These are phyloP conservation scores for Geosmithia putterillii DNA, from an alignment of 2,329 filamentous ascomycete genomes.

Conservation along the genomic window DNA sequence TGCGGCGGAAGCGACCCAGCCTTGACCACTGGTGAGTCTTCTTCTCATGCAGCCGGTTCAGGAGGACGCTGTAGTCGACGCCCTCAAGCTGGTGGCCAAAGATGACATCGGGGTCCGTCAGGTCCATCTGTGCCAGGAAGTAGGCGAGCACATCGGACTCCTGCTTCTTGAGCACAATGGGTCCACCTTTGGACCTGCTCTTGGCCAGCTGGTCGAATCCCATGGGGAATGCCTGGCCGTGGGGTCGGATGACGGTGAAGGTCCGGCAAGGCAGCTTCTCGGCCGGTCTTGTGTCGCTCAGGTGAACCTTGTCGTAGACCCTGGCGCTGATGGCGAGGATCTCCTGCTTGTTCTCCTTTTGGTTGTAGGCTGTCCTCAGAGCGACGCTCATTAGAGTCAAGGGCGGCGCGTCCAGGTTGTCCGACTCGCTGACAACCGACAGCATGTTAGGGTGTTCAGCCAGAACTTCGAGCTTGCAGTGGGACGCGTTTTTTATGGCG, in stretches of 20 bases:
- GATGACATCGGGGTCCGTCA: constrained; percentile 84
- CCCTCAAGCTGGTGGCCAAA: constrained; percentile 95
- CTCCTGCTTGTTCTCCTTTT: constrained; percentile 91
- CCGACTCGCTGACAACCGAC: constrained; percentile 59
- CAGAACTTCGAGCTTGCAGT: constrained; percentile 89
- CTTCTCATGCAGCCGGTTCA: constrained; percentile 77
- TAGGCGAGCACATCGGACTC: constrained; percentile 78
- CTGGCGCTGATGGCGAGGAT: constrained; percentile 84
- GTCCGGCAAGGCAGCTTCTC: constrained; percentile 82
- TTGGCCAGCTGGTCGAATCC: constrained; percentile 73
- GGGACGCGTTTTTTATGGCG: constrained; percentile 80
- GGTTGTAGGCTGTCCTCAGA: constrained; percentile 77
- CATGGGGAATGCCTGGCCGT: constrained; percentile 62
- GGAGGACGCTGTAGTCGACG: constrained; percentile 83
- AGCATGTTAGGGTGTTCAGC: constrained; percentile 70
- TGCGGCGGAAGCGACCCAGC: constrained; percentile 73
- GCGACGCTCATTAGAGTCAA: constrained; percentile 94
- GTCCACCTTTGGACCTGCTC: constrained; percentile 60
- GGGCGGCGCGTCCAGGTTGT: constrained; percentile 72
- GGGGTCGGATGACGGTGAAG: constrained; percentile 83
- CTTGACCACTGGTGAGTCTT: constrained; percentile 93
- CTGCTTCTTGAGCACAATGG: constrained; percentile 69
- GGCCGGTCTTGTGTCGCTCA: constrained; percentile 77
- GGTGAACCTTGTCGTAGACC: constrained; percentile 80
- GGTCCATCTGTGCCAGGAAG: constrained; percentile 79